These are phyloP conservation scores for Diatrype stigma DNA, from an alignment of 2,329 filamentous ascomycete species.

Conservation along the genomic window DNA sequence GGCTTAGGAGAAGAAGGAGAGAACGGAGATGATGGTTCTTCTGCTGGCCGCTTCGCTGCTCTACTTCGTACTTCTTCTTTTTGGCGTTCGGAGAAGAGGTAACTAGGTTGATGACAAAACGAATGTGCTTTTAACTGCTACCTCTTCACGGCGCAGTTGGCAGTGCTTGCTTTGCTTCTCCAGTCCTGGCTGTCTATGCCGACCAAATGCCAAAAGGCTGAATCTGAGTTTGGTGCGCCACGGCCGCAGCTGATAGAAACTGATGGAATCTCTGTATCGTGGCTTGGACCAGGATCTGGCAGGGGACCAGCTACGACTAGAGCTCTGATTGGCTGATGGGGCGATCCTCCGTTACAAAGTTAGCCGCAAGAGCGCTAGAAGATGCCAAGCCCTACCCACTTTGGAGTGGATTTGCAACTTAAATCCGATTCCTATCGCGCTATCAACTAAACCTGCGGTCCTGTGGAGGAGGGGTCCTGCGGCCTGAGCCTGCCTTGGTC, in stretches of 20 bases:
- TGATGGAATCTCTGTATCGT: not conserved
- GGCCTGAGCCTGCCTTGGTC: too few relatives aligned
- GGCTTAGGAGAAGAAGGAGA: not conserved
- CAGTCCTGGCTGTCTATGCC: not conserved
- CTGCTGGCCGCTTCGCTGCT: too few relatives aligned
- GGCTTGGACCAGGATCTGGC: not conserved
- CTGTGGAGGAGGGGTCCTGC: too few relatives aligned
- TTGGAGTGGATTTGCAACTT: too few relatives aligned
- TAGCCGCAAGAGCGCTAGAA: too few relatives aligned
- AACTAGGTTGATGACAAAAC: not conserved
- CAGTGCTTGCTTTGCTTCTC: not conserved
- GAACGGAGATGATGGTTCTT: not conserved
- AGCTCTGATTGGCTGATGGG: not conserved
- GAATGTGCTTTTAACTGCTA: too few relatives aligned
- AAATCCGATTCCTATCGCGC: too few relatives aligned
- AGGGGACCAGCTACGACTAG: not conserved
- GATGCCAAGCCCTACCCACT: too few relatives aligned
- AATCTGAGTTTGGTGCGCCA: not conserved
- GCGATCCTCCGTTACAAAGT: too few relatives aligned
- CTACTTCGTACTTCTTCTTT: too few relatives aligned
- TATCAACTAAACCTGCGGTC: too few relatives aligned
- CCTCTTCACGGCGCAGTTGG: too few relatives aligned
- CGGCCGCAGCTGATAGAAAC: not conserved
- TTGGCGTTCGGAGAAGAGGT: not conserved
- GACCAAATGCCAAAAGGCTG: not conserved